Base-by-base conservation (phyloP, 768 basidiomycete species). In the Rubroboletus satanas region DNA sequence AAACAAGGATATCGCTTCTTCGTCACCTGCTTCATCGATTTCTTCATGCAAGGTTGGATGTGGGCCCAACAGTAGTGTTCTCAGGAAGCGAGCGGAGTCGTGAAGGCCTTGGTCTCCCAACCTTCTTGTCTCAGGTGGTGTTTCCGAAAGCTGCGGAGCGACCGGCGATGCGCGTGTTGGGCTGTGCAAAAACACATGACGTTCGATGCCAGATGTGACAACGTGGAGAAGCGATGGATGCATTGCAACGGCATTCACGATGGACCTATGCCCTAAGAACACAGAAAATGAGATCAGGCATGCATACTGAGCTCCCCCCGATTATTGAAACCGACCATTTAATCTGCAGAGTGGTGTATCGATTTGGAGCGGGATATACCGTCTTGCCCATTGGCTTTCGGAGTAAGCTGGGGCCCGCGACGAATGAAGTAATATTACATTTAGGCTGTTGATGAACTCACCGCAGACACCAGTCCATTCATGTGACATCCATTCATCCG, bases 191-290 rank as follows among this genome's bases (percentile, higher is more conserved):
- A 84, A 62, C 26, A 90, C 77, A 56, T 82, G 76, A 26, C 81
- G 82, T 67, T 93, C 91, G 21, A 93, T 79, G 3, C 90, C 91
- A 5, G 85, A 76, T 5, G 89, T 89, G 35, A 81, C 77, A 31
- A 90, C 73, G 51, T 85, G 78, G 4, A 87, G 79, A 39, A 85
- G 74, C 21, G 79, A 74, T 2, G 91, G 90, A 64, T 93, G 91
- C 54, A 90, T 82, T 26, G 87, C 69, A 3, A 81, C 75, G 0
- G 83, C 80, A 64, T 93, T 93, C 43, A 92, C 83, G 49, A 93
- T 89, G 2, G 89, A 90, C 38, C 79, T 73, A 65, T 92, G 89
- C 5, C 88, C 87, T 84, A 51, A 45, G 10, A 47, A 42, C 28
- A 44, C 54, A 51, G 35, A 29, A 51, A 55, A 51, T 51, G 53